A percentile compares a stretch with the other conserved stretches of the same genome.
phyloP scores from a whole-genome alignment of 1,139 yeast species.

The Kodamaea arcana region DNA sequence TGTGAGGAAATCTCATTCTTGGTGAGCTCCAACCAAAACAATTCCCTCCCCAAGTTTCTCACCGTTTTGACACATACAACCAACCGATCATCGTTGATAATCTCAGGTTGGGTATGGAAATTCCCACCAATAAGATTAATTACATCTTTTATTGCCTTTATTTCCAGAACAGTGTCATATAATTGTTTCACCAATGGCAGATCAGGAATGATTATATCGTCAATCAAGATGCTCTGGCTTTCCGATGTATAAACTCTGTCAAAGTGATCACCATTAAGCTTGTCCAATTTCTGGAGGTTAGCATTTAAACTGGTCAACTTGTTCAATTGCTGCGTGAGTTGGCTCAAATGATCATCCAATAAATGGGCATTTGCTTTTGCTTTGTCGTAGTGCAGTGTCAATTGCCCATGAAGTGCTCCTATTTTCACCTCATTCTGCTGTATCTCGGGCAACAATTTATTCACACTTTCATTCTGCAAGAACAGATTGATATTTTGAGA shows the following conservation, averaged over 20 bases:
- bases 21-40: slow-evolving; percentile 51
- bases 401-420: slow-evolving; percentile 29
- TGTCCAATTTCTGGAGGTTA: slow-evolving; percentile 22
- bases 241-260: slow-evolving; percentile 17
- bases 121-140: slow-evolving; percentile 54
- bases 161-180: slow-evolving; percentile 64
- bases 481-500: slow-evolving; percentile 22
- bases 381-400: slow-evolving; percentile 34
- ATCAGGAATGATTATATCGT: slow-evolving; percentile 39
- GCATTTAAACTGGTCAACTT: slow-evolving; percentile 24
- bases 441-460: slow-evolving; percentile 9
- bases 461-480: slow-evolving; percentile 11
- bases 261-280: slow-evolving; percentile 19
- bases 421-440: slow-evolving; percentile 19
- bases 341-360: slow-evolving; percentile 29
- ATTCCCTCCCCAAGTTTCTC: slow-evolving; percentile 69
- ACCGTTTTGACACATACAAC: slow-evolving; percentile 56
- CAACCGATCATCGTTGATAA: slow-evolving; percentile 34
- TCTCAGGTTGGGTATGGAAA: slow-evolving; percentile 30
- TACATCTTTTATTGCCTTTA: slow-evolving; percentile 67
- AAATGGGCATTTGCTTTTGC: slow-evolving; percentile 35
- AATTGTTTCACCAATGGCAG: slow-evolving; percentile 44
- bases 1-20: slow-evolving; percentile 28
- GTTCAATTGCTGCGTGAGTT: slow-evolving; percentile 29
- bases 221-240: slow-evolving; percentile 20